These are phyloP conservation scores for Skeletonema tropicum DNA, from an alignment of 108 stramenopile species.

Conservation along the genomic window DNA sequence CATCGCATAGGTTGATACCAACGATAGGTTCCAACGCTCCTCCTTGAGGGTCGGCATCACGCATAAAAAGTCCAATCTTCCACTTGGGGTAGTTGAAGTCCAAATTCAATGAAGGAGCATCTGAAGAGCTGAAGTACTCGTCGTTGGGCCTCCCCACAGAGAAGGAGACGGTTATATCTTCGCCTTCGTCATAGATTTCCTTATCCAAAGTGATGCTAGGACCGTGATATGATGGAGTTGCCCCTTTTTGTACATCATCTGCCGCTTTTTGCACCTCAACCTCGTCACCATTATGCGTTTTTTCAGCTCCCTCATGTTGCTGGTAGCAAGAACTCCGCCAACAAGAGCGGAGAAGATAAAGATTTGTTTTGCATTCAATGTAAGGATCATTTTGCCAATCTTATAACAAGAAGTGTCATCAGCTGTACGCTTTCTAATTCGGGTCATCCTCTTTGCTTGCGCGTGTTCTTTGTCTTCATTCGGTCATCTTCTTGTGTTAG, in stretches of 20 bases:
- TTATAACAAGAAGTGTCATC: neutral
- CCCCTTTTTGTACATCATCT: neutral
- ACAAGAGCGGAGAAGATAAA: neutral
- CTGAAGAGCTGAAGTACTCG: neutral
- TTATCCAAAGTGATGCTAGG: constrained; percentile 1
- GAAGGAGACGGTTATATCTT: constrained; percentile 9
- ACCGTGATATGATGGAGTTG: neutral
- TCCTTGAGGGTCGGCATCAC: constrained; percentile 32
- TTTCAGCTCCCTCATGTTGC: neutral
- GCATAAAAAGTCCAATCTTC: constrained; percentile 28
- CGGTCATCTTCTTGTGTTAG: too few relatives aligned
- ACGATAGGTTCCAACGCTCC: constrained; percentile 21
- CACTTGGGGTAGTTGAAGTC: constrained; percentile 13
- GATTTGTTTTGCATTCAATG: neutral
- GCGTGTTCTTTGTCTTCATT: too few relatives aligned
- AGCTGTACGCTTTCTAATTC: neutral
- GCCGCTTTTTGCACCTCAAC: neutral
- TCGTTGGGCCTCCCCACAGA: constrained; percentile 14
- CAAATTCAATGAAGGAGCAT: constrained; percentile 11
- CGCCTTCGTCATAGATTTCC: neutral
- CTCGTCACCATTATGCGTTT: neutral
- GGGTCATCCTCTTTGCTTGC: neutral
- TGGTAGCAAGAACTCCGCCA: neutral
- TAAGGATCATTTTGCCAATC: constrained; percentile 1
- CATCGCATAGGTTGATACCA: constrained; percentile 11